These are phyloP conservation scores for Saccharomycopsis schoenii DNA, from an alignment of 805 yeast genomes.

Conservation along the genomic window DNA sequence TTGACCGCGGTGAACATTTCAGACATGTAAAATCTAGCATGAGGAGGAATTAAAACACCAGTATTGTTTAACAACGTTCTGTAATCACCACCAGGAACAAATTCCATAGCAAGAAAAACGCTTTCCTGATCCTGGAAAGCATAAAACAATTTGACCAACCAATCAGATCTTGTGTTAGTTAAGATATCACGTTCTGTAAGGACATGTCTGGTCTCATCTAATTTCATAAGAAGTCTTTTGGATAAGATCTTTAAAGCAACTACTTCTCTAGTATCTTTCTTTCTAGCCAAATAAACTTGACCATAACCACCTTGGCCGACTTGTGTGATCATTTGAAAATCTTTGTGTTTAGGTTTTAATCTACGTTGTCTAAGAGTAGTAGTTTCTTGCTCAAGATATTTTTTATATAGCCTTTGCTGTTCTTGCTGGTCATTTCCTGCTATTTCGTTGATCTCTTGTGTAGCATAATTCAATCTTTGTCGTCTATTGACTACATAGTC, in stretches of 20 bases:
- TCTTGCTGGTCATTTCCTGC: constrained; percentile 22
- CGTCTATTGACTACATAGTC: constrained; percentile 84
- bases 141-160: constrained; percentile 89
- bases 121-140: constrained; percentile 91
- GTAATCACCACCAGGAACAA: constrained; percentile 99
- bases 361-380: constrained; percentile 80
- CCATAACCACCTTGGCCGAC: constrained; percentile 99
- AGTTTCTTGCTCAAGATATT: constrained; percentile 76
- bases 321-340: constrained; percentile 93
- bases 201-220: constrained; percentile 93
- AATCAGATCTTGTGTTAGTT: constrained; percentile 90
- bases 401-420: constrained; percentile 52
- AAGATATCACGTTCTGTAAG: constrained; percentile 92
- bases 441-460: constrained; percentile 29
- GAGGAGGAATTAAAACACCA: constrained; percentile 86
- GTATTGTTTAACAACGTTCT: constrained; percentile 90
- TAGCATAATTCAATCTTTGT: constrained; percentile 67
- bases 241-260: constrained; percentile 91
- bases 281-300: constrained; percentile 92
- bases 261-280: constrained; percentile 87
- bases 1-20: constrained; percentile 96
- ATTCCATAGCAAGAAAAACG: constrained; percentile 95
- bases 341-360: constrained; percentile 86
- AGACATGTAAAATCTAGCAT: constrained; percentile 87
- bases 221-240: constrained; percentile 73